These are phyloP conservation scores for Suillus decipiens DNA, from an alignment of 768 basidiomycete genomes.

Conservation along the genomic window DNA sequence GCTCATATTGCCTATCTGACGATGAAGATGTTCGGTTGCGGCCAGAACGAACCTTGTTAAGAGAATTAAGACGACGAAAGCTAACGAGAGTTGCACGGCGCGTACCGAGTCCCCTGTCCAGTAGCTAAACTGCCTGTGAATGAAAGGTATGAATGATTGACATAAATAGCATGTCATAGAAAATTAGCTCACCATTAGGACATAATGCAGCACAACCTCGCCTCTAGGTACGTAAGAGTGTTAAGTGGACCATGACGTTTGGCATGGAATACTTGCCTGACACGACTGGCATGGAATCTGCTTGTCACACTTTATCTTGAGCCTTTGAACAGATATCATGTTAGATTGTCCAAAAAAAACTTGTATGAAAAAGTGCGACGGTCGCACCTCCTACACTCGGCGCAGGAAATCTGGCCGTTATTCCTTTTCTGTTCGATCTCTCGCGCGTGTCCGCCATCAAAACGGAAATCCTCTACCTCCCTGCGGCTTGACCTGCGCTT, in stretches of 20 bases:
- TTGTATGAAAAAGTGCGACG: constrained; percentile 38
- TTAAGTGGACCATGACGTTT: not conserved
- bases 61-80: constrained; percentile 9
- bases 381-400: constrained; percentile 80
- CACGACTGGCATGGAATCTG: constrained; percentile 79
- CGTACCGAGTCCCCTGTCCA: constrained; percentile 74
- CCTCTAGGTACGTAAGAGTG: constrained; percentile 37
- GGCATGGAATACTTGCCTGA: constrained; percentile 43
- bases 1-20: constrained; percentile 52
- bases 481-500: constrained; percentile 51
- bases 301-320: constrained; percentile 85
- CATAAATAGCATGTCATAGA: constrained; percentile 3
- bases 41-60: constrained; percentile 54
- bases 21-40: constrained; percentile 66
- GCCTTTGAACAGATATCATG: constrained; percentile 39
- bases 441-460: constrained; percentile 55
- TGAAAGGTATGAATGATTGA: not conserved
- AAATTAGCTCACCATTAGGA: constrained; percentile 58
- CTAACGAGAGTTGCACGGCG: constrained; percentile 3
- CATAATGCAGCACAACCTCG: constrained; percentile 70
- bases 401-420: constrained; percentile 76
- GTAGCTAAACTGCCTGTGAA: constrained; percentile 67
- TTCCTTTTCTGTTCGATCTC: constrained; percentile 77
- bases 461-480: constrained; percentile 51
- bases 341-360: constrained; percentile 25